Percentiles rank a stretch among this genome's conserved stretches.
These are phyloP conservation scores for Blumeria hordei DNA, from an alignment of 2,329 filamentous ascomycete genomes.

Conservation along the genomic window DNA sequence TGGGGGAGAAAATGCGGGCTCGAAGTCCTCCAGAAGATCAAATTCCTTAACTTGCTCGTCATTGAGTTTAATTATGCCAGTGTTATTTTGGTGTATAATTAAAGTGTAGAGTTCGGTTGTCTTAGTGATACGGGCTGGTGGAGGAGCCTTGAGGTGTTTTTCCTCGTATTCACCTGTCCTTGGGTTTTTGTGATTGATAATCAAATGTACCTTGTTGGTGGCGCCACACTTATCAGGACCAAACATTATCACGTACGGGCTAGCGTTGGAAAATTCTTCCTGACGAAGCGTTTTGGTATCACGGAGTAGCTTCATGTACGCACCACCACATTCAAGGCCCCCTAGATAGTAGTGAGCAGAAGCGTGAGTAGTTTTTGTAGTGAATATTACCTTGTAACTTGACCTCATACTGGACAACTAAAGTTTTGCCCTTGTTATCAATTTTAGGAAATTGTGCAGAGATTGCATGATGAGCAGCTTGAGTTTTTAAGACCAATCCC, in stretches of 20 bases:
- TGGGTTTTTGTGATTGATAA: slow-evolving; percentile 99
- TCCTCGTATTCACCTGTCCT: slow-evolving; percentile 99
- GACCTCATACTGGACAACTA: slow-evolving; percentile 97
- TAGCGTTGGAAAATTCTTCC: slow-evolving; percentile 93
- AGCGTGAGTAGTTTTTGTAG: background rate
- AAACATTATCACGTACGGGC: slow-evolving; percentile 99
- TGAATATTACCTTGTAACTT: slow-evolving; percentile 76
- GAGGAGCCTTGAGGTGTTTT: slow-evolving; percentile 81
- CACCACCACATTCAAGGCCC: slow-evolving; percentile 90
- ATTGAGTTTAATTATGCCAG: slow-evolving; percentile 77
- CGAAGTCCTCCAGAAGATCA: slow-evolving; percentile 82
- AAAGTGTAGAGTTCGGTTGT: slow-evolving; percentile 87
- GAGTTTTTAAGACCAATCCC: slow-evolving; percentile 94
- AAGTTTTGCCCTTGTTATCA: slow-evolving; percentile 88
- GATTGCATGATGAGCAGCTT: slow-evolving; percentile 94
- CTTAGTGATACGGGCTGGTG: slow-evolving; percentile 73
- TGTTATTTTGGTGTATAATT: slow-evolving; percentile 91
- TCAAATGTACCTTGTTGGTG: slow-evolving; percentile 97
- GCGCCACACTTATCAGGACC: slow-evolving; percentile 97
- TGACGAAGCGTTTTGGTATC: slow-evolving; percentile 93
- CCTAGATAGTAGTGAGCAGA: slow-evolving; percentile 28
- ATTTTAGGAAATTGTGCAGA: slow-evolving; percentile 97
- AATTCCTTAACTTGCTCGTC: slow-evolving; percentile 73
- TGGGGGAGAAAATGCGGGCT: slow-evolving; percentile 73
- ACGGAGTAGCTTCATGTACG: slow-evolving; percentile 95